Base-by-base conservation (phyloP, 257 asterid species). In the Verbascum thapsus region DNA sequence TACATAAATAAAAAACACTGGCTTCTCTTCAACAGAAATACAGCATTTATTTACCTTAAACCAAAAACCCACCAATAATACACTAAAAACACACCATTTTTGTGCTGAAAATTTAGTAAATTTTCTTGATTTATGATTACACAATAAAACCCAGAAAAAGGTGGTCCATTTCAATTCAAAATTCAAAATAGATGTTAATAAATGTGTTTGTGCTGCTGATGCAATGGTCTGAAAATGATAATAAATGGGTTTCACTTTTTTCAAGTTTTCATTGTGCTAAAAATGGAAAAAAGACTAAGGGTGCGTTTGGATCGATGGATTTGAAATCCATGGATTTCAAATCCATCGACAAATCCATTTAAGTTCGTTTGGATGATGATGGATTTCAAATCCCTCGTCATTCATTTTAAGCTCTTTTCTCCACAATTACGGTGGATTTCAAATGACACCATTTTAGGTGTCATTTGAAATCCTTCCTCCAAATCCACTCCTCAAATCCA, bases 1-100 rank as follows among this genome's bases (percentile, higher is more conserved):
- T 26, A 70, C n/a, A 59, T 20, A 74, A 61, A 58, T 63, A 67
- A 67, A 67, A 58, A n/a, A n/a, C n/a, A n/a, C 61, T 64, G 51
- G 12, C 60, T 68, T 45, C 57, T 47, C 59, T 16, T 58, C 34
- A 51, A 69, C 68, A 64, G 73, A 50, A 30, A 43, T n/a, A n/a
- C 60, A 67, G 17, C 61, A 44, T 59, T 52, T 18, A 52, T 53
- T 22, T 69, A 64, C 64, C 61, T 54, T 34, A 72, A 34, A 37
- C 51, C 6, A 10, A 53, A 13, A 10, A 52, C 4, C 17, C 49
- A 56, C 7, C 58, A 44, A 45, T 52, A 51, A 41, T 35, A 43
- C 40, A 15, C 30, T 16, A 37, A 1, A 8, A 16, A 34, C 45
- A 35, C 19, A 20, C 6, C 57, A 51, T 23, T 50, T 57, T 30